Conservation (phyloP, 2,329 filamentous ascomycete genomes). For the Gyromitra esculenta region DNA sequence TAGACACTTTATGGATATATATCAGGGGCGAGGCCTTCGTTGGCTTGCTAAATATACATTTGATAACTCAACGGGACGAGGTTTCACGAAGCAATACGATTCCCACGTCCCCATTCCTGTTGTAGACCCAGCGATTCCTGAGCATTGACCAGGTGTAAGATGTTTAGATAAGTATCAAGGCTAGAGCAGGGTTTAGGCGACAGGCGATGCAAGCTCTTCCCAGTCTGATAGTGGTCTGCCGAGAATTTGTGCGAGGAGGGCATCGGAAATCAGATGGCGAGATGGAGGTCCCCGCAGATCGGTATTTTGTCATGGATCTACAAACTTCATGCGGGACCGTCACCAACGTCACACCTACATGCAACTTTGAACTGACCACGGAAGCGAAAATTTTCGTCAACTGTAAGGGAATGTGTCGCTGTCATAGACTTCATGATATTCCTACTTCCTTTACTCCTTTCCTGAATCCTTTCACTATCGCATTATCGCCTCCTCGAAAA, state of each 20-base stretch:
- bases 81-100: background rate
- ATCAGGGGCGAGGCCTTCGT: background rate
- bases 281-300: slow-evolving; percentile 26
- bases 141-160: background rate
- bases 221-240: slow-evolving; percentile 5
- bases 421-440: slow-evolving; percentile 29
- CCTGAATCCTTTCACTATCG: slow-evolving; percentile 20
- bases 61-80: background rate
- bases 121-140: background rate
- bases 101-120: background rate
- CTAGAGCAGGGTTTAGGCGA: background rate
- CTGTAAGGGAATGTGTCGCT: background rate
- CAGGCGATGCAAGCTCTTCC: slow-evolving; percentile 1
- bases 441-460: slow-evolving; percentile 29
- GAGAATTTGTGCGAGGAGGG: background rate
- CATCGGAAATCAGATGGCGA: slow-evolving; percentile 21
- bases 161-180: background rate
- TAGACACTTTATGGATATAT: background rate
- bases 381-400: slow-evolving; percentile 28
- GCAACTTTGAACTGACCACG: background rate
- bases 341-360: background rate
- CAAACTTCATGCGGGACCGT: background rate
- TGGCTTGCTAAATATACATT: no score
- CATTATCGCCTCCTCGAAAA: slow-evolving; percentile 10
- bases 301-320: slow-evolving; percentile 24